Conservation (phyloP, 495 filamentous ascomycete species). For the Gamarada debralockiae region DNA sequence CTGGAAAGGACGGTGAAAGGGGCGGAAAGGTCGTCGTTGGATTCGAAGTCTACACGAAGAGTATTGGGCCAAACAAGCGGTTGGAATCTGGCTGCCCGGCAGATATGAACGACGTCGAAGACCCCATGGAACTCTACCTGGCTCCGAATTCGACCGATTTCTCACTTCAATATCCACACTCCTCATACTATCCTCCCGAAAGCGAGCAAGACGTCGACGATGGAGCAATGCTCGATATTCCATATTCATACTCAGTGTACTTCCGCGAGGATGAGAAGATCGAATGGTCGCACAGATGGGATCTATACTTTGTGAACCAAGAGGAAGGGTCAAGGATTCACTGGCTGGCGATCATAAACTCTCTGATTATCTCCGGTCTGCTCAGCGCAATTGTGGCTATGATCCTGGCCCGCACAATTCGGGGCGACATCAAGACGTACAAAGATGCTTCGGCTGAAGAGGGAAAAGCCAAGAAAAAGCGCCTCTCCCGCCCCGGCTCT, state of each 20-base stretch:
- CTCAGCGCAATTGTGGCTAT: constrained; percentile 82
- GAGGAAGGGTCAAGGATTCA: constrained; percentile 82
- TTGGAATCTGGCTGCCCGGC: constrained; percentile 59
- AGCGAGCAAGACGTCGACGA: constrained; percentile 50
- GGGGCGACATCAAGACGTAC: constrained; percentile 69
- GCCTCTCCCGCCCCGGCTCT: constrained; percentile 32
- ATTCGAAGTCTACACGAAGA: constrained; percentile 92
- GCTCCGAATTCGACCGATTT: constrained; percentile 51
- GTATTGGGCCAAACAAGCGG: constrained; percentile 61
- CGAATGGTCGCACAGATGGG: constrained; percentile 88
- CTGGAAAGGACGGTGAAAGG: constrained; percentile 60
- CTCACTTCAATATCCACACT: constrained; percentile 52
- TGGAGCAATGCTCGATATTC: constrained; percentile 68
- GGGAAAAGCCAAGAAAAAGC: constrained; percentile 56
- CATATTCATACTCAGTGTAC: constrained; percentile 91
- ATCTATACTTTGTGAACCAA: constrained; percentile 90
- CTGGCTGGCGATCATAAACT: constrained; percentile 92
- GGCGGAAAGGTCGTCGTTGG: constrained; percentile 84
- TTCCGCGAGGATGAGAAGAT: constrained; percentile 80
- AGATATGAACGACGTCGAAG: constrained; percentile 56
- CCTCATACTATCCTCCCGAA: constrained; percentile 52
- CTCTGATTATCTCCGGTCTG: constrained; percentile 77
- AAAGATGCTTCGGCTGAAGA: constrained; percentile 64
- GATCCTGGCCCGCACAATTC: constrained; percentile 78
- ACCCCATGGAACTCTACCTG: constrained; percentile 66